Evolutionary conservation across 176 grass and related monocot genomes (phyloP), one percentile per base, ranked within the genome.

Genomic region (Oryza meridionalis): DNA sequence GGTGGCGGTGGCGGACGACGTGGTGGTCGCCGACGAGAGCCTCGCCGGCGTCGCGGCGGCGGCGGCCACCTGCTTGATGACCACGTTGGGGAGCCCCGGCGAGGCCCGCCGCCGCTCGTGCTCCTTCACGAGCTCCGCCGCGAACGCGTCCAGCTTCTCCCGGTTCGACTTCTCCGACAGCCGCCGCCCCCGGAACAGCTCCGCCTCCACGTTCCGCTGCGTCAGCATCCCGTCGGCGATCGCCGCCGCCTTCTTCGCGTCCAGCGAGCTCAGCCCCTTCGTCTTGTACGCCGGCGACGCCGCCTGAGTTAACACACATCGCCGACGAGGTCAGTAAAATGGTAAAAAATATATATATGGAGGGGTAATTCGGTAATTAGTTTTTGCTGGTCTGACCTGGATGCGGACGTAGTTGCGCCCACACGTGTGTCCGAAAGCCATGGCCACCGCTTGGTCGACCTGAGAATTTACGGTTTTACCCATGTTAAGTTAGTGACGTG

Each of bases 371-470:
- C 2, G 59, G 72, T 32, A 68, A 38, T 17, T 75, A 10, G 38
- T n/a, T 1, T 21, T 24, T 62, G 0, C 7, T 0, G 4, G 17
- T 58, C 61, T 40, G 38, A 93, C 91, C 91, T 94, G 92, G 47
- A 94, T 90, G 17, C 92, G 88, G 11, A 90, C 82, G 73, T 94
- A 94, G 83, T 90, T 88, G 53, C 86, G 83, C 8, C 82, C 84
- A 76, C 88, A 77, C 61, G 83, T 90, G 75, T 90, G 88, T 5
- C 88, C 92, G 65, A 94, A 94, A 9, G 92, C 88, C 92, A 94
- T 94, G 31, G 92, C 85, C 55, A 94, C 86, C 5, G 92, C 92
- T 83, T 94, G 92, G 77, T 88, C 92, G 62, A 94, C 92, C 89
- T 91, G 81, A n/a, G 31, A 26, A 7, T 7, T 4, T 4, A 38